A percentile compares a stretch with the other conserved stretches of the same genome.
Evolutionary conservation across 306 rosid species (phyloP).

Genomic region (Quercus bicolor): DNA sequence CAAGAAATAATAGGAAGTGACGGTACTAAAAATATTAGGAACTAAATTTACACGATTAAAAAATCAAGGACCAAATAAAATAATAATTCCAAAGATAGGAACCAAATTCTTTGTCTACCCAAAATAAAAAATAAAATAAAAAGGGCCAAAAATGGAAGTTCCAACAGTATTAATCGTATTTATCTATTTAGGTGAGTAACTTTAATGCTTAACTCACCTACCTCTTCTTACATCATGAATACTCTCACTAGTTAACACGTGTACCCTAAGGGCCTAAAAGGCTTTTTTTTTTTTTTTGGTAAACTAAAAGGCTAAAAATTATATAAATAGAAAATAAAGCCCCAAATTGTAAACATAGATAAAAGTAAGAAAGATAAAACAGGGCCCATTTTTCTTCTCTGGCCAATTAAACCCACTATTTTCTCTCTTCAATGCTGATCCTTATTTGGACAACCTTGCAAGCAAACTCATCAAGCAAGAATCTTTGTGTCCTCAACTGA

Average conservation of each 20-base stretch:
- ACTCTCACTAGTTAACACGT: conserved; percentile 42
- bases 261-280: conserved; percentile 32
- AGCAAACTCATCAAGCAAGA: conserved; percentile 26
- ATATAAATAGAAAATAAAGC: conserved; percentile 1
- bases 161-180: not conserved
- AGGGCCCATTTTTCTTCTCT: conserved; percentile 15
- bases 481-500: conserved; percentile 19
- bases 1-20: too few species aligned
- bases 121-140: too few species aligned
- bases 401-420: conserved; percentile 45
- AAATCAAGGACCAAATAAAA: too few species aligned
- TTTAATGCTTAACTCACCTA: not conserved
- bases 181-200: not conserved
- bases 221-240: conserved; percentile 19
- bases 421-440: conserved; percentile 43
- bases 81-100: too few species aligned
- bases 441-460: conserved; percentile 41
- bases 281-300: too few species aligned
- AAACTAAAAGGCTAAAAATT: conserved; percentile 1
- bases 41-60: too few species aligned
- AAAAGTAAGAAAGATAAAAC: conserved; percentile 8
- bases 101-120: too few species aligned
- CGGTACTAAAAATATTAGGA: too few species aligned
- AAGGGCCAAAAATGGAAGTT: not conserved
- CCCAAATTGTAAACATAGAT: conserved; percentile 16